Evolutionary conservation across 75 land plant genomes (phyloP).

Genomic region (Sequoiadendron giganteum): DNA sequence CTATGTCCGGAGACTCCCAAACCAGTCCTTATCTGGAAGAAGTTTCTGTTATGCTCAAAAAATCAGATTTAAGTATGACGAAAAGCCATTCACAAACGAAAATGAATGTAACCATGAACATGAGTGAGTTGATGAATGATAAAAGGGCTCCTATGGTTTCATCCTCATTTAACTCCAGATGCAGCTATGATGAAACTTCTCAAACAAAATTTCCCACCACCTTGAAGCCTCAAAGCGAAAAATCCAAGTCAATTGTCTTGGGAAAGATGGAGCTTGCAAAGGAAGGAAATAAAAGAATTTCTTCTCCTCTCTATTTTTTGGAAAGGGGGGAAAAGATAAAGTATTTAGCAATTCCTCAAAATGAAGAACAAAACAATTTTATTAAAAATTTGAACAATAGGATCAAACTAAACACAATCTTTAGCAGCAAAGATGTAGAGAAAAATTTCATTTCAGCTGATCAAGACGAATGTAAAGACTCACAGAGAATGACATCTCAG

Average conservation of each 20-base stretch:
- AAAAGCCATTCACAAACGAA: background rate
- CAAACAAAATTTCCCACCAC: background rate
- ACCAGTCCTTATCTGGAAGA: constrained; percentile 12
- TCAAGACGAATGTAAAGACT: background rate
- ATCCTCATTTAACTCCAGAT: background rate
- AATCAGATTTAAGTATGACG: background rate
- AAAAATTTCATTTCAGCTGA: background rate
- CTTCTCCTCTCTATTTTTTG: background rate
- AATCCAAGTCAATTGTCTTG: background rate
- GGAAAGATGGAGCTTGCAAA: background rate
- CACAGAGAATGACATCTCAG: background rate
- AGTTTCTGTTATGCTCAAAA: background rate
- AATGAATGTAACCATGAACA: background rate
- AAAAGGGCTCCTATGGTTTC: background rate
- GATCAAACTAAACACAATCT: background rate
- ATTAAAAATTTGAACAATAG: background rate
- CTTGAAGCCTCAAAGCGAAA: background rate
- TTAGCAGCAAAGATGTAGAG: background rate
- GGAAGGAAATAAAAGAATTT: background rate
- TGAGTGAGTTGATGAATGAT: background rate
- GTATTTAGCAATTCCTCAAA: background rate
- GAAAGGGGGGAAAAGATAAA: background rate
- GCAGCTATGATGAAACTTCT: background rate
- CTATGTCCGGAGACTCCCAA: background rate
- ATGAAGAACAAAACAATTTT: background rate